Conservation (phyloP, 2,329 filamentous ascomycete species). For the Diaporthe citri region DNA sequence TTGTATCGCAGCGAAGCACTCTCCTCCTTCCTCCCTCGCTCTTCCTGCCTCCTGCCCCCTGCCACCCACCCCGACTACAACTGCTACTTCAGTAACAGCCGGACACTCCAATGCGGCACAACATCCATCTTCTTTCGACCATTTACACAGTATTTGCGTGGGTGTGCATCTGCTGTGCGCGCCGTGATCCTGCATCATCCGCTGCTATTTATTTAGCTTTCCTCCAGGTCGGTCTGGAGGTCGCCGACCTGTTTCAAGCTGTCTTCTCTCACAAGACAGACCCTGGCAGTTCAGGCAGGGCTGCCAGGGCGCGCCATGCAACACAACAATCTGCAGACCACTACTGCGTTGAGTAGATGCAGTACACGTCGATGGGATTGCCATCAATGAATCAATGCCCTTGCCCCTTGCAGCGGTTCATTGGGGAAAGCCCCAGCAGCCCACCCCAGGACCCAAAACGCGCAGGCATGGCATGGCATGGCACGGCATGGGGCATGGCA, state of each 20-base stretch:
- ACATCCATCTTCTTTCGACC: neutral
- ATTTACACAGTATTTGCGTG: too few relatives aligned
- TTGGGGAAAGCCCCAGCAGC: slow-evolving; percentile 23
- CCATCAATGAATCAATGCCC: slow-evolving; percentile 3
- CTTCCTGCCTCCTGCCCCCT: slow-evolving; percentile 3
- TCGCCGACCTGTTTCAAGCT: slow-evolving; percentile 29
- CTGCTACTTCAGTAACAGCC: neutral
- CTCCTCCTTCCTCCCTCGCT: neutral
- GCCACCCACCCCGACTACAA: neutral
- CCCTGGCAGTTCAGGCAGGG: slow-evolving; percentile 15
- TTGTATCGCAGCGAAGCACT: slow-evolving; percentile 18
- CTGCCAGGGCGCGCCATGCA: slow-evolving; percentile 18
- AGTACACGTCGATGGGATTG: slow-evolving; percentile 13
- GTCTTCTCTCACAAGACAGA: slow-evolving; percentile 21
- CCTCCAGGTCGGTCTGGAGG: slow-evolving; percentile 26
- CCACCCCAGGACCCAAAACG: slow-evolving; percentile 18
- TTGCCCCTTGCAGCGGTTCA: slow-evolving; percentile 22
- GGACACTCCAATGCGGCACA: neutral
- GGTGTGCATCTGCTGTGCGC: neutral
- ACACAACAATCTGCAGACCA: neutral
- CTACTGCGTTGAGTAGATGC: neutral
- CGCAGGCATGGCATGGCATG: slow-evolving; percentile 12
- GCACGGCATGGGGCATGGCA: slow-evolving; percentile 5
- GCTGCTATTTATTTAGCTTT: slow-evolving; percentile 33
- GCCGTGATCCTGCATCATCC: slow-evolving; percentile 8